phyloP scores from a whole-genome alignment of 805 yeast species.

The Kuraishia cidri region DNA sequence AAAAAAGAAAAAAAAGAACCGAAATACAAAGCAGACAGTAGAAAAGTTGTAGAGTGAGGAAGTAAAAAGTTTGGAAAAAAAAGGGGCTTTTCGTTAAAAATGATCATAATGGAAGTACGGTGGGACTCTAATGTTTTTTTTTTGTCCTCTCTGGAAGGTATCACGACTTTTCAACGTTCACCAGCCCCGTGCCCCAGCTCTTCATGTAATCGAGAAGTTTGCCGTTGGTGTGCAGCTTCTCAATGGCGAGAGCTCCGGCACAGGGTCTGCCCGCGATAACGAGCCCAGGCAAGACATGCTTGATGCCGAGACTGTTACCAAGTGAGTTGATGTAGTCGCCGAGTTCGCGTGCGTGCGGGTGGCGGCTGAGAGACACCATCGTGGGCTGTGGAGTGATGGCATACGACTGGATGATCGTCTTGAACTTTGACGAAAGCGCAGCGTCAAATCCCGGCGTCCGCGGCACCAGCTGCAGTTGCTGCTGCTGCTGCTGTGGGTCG shows the following conservation, averaged over 20 bases:
- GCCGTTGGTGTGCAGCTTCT: conserved; percentile 12
- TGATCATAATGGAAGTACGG: no score
- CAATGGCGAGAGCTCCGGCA: conserved; percentile 18
- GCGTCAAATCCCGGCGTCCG: conserved; percentile 1
- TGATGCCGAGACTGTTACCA: conserved; percentile 6
- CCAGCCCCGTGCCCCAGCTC: conserved; percentile 19
- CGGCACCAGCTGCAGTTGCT: no score
- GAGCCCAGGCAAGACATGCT: conserved; percentile 17
- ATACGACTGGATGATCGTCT: conserved; percentile 13
- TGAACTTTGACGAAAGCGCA: conserved; percentile 7
- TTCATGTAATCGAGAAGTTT: conserved; percentile 16
- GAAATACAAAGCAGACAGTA: no score
- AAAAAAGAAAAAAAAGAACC: no score
- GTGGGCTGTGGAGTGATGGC: conserved; percentile 24
- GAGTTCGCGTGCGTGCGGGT: conserved; percentile 20
- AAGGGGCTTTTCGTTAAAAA: no score
- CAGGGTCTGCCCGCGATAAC: conserved; percentile 25
- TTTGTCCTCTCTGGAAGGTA: no score
- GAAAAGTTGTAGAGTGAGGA: no score
- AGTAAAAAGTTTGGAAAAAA: no score
- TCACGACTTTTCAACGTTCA: conserved; percentile 17
- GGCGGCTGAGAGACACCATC: conserved; percentile 20
- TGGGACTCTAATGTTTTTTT: no score
- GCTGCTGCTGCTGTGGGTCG: no score
- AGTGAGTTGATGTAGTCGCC: conserved; percentile 14